Base-by-base conservation (phyloP, 306 rosid species). In the Cicer pinnatifidum region DNA sequence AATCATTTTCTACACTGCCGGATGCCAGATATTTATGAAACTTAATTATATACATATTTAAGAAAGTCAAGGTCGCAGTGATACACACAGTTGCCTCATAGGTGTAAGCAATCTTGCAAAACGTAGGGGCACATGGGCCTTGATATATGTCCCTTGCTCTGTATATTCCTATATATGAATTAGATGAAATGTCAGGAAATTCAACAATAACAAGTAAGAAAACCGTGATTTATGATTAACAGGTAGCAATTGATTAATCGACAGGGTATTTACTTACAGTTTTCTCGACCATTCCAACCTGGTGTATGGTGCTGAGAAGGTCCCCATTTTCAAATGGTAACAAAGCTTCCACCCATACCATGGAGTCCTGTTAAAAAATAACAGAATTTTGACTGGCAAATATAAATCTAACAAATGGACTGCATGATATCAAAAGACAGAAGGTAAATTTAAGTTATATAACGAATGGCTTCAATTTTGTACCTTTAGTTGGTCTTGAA, bases 311-410 rank as follows among this genome's bases (percentile, higher is more conserved):
- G 82, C 90, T 88, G 17, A 95, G 90, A 75, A 95, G 97, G 85
- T 95, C 97, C 66, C 97, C 97, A 59, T 89, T 87, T 38, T 91
- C 97, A 65, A 90, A 95, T 53, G 97, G 96, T 60, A 95, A 84
- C 88, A 95, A 86, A 82, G 97, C 99, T 85, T 90, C 99, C 59
- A 95, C 89, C 97, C 97, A 94, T 28, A 90, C 97, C 99, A 91
- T 90, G 41, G 96, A 79, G 75, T 91, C 93, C 99, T 94, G 82
- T 70, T 41, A 76, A 51, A 50, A 23, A 73, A 54, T 65, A 69
- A 62, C 19, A 75, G 23, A 9, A 37, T 35, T 67, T 48, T 51
- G 41, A 10, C 54, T 28, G 11, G 72, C 45, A 77, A 50, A 28
- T 76, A 64, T 45, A 48, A 40, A 9, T 45, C 78, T 13, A 19